These are phyloP conservation scores for Ustilaginoidea virens DNA, from an alignment of 2,329 filamentous ascomycete genomes.

Conservation along the genomic window DNA sequence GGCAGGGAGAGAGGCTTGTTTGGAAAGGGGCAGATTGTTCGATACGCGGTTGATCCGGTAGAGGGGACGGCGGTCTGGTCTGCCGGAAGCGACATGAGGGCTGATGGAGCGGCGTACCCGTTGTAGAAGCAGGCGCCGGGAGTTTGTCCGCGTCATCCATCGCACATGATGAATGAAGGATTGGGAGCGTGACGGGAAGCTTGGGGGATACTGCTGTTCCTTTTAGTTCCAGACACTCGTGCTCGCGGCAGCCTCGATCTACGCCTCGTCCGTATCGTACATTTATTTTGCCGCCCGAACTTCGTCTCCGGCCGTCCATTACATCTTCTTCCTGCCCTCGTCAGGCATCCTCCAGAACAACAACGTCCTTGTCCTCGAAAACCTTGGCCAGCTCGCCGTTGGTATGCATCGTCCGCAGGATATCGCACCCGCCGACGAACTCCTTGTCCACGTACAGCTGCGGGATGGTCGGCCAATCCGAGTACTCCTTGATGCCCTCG, in stretches of 20 bases:
- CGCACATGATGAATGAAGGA: too few relatives aligned
- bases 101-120: slow-evolving; percentile 59
- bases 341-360: slow-evolving; percentile 35
- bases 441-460: slow-evolving; percentile 93
- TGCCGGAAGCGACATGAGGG: slow-evolving; percentile 75
- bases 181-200: too few relatives aligned
- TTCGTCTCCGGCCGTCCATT: too few relatives aligned
- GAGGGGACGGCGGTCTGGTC: slow-evolving; percentile 66
- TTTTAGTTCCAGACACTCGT: too few relatives aligned
- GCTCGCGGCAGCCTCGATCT: too few relatives aligned
- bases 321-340: too few relatives aligned
- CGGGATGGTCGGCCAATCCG: slow-evolving; percentile 96
- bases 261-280: too few relatives aligned
- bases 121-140: too few relatives aligned
- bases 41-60: slow-evolving; percentile 52
- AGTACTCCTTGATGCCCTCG: slow-evolving; percentile 94
- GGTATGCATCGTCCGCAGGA: slow-evolving; percentile 92
- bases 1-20: slow-evolving; percentile 56
- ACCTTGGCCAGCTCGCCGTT: slow-evolving; percentile 85
- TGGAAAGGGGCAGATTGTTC: slow-evolving; percentile 75
- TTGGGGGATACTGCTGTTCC: too few relatives aligned
- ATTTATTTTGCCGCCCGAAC: too few relatives aligned
- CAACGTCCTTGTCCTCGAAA: slow-evolving; percentile 80
- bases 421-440: slow-evolving; percentile 96
- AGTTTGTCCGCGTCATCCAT: too few relatives aligned